Percentiles rank a stretch among this genome's conserved stretches.
These are phyloP conservation scores for Adansonia madagascariensis DNA, from an alignment of 441 rosid species.

Conservation along the genomic window DNA sequence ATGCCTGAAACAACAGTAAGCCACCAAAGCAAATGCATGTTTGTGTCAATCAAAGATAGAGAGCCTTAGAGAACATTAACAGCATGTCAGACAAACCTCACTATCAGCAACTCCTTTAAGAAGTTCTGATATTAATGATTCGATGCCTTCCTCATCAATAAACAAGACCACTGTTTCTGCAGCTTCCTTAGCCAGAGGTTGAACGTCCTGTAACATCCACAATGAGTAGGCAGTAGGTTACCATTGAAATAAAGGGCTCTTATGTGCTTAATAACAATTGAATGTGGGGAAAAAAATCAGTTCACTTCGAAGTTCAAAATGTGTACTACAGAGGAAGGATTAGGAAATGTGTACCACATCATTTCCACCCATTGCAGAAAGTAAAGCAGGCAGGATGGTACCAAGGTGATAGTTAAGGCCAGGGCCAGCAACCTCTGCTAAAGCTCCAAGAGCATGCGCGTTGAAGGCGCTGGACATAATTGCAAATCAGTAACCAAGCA, in stretches of 20 bases:
- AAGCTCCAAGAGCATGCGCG: constrained; percentile 98
- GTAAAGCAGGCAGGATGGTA: constrained; percentile 92
- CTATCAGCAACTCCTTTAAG: constrained; percentile 80
- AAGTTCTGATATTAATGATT: constrained; percentile 84
- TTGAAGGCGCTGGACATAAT: constrained; percentile 76
- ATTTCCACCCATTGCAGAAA: constrained; percentile 84
- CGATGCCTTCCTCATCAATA: constrained; percentile 95
- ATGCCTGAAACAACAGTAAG: constrained; percentile 58
- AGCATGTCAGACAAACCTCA: constrained; percentile 52
- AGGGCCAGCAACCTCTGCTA: constrained; percentile 98
- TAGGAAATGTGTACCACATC: constrained; percentile 53
- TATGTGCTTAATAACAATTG: background rate
- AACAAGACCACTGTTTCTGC: constrained; percentile 89
- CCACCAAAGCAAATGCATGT: constrained; percentile 15
- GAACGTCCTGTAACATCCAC: constrained; percentile 67
- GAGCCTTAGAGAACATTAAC: constrained; percentile 1
- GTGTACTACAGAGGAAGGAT: background rate
- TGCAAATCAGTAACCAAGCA: constrained; percentile 29
- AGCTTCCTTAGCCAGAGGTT: constrained; percentile 85
- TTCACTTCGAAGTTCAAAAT: background rate
- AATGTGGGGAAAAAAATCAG: background rate
- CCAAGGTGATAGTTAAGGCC: constrained; percentile 92
- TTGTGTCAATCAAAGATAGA: constrained; percentile 22
- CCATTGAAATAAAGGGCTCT: background rate
- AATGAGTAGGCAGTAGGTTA: constrained; percentile 18